Evolutionary conservation across 345 rosid genomes (phyloP), one percentile per base, ranked within the genome.

Genomic region (Brassica carinata): DNA sequence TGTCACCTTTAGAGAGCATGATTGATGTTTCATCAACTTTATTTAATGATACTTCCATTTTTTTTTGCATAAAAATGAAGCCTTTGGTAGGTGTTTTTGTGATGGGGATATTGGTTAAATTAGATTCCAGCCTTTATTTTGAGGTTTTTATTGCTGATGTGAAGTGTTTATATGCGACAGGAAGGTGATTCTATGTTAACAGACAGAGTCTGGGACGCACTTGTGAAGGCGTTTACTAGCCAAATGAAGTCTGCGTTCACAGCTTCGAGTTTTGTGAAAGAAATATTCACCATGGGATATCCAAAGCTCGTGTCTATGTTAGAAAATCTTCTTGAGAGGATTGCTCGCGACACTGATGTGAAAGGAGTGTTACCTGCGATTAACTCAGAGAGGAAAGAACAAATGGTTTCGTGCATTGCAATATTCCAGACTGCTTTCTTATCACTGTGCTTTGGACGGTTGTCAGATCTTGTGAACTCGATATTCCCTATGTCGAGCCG

Each of bases 241-340:
- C 99, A 94, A 80, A 92, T 96, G 97, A 96, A 94, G 80, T 91
- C 98, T 77, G 94, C 97, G 72, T 96, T 87, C 84, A 92, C 97
- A 38, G 97, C 98, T 36, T 96, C 99, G 77, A 96, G 97, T 85
- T 96, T 92, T 85, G 98, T 96, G 8, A 96, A 94, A 85, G 98
- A 96, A 77, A 89, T 91, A 77, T 92, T 96, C 79, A 92, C 98
- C 2, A 82, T 74, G 73, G 99, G 98, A 59, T 96, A 96, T 71
- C 99, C 99, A 6, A 96, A 96, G 78, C 97, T 96, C 74, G 87
- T 90, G 48, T 83, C 94, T 68, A 88, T 89, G 92, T 73, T 92
- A 15, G 96, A 96, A 79, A 96, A 90, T 79, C 87, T 96, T 64
- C 91, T 94, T 74, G 97, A 96, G 53, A 87, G 98, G 85, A 92